Evolutionary conservation across 2,329 filamentous ascomycete genomes (phyloP).

Genomic region (Fusarium austroafricanum): DNA sequence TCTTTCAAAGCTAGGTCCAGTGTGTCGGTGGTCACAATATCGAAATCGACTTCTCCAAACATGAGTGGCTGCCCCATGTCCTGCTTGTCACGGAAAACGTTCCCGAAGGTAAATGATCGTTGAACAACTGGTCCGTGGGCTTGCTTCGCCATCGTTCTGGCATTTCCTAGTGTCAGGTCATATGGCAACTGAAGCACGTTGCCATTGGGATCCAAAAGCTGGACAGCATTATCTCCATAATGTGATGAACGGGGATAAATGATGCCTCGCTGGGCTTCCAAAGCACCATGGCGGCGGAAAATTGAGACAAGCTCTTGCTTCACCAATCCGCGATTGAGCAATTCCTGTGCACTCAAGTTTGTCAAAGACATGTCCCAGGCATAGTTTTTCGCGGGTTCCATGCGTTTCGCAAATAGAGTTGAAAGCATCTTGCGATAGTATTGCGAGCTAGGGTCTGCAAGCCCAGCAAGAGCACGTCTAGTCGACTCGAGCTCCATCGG

Average conservation of each 20-base stretch:
- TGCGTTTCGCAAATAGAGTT: slow-evolving; percentile 81
- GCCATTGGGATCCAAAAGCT: slow-evolving; percentile 83
- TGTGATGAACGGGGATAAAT: slow-evolving; percentile 86
- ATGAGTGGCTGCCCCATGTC: slow-evolving; percentile 84
- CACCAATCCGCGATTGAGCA: slow-evolving; percentile 78
- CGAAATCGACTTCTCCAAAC: slow-evolving; percentile 93
- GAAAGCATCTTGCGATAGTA: slow-evolving; percentile 91
- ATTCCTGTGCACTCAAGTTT: slow-evolving; percentile 66
- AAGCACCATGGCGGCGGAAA: slow-evolving; percentile 89
- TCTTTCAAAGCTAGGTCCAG: slow-evolving; percentile 89
- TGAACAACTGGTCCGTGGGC: slow-evolving; percentile 70
- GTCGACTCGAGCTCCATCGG: slow-evolving; percentile 95
- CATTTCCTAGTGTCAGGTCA: slow-evolving; percentile 90
- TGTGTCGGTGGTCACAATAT: slow-evolving; percentile 87
- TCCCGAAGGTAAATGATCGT: slow-evolving; percentile 87
- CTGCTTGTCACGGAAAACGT: slow-evolving; percentile 83
- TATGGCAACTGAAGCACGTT: slow-evolving; percentile 95
- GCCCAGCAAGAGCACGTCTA: slow-evolving; percentile 80
- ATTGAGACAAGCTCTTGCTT: slow-evolving; percentile 80
- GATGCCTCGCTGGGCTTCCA: slow-evolving; percentile 79
- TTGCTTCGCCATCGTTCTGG: slow-evolving; percentile 82
- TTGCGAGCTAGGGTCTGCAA: slow-evolving; percentile 85
- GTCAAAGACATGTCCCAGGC: slow-evolving; percentile 77
- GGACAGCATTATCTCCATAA: slow-evolving; percentile 79
- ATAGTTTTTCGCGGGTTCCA: slow-evolving; percentile 83